phyloP scores from a whole-genome alignment of 1,284 basidiomycete genomes.

The Marasmius fiardii region DNA sequence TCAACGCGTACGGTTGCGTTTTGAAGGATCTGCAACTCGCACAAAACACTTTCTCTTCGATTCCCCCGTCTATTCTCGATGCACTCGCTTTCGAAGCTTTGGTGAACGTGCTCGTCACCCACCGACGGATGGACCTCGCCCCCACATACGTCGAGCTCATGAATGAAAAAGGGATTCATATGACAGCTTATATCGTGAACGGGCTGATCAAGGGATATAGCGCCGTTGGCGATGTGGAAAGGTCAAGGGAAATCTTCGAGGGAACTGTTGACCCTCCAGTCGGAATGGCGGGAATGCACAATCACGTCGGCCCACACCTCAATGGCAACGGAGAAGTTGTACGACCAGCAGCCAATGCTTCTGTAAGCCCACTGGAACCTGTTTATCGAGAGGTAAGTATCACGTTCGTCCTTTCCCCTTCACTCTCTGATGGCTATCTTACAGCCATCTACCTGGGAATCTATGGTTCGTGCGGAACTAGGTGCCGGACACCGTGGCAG shows the following conservation, averaged over 20 bases:
- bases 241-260: slow-evolving; percentile 81
- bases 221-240: slow-evolving; percentile 64
- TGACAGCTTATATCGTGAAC: slow-evolving; percentile 97
- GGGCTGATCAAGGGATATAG: slow-evolving; percentile 90
- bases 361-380: slow-evolving; percentile 42
- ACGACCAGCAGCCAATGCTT: slow-evolving; percentile 30
- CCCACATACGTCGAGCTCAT: slow-evolving; percentile 69
- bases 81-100: slow-evolving; percentile 91
- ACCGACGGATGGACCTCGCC: slow-evolving; percentile 79
- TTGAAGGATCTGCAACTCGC: slow-evolving; percentile 79
- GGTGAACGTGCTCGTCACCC: slow-evolving; percentile 83
- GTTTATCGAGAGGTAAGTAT: slow-evolving; percentile 86
- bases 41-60: slow-evolving; percentile 76
- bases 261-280: slow-evolving; percentile 80
- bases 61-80: slow-evolving; percentile 62
- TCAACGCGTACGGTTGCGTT: slow-evolving; percentile 88
- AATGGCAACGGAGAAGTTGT: neutral
- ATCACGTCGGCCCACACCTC: slow-evolving; percentile 66
- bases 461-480: slow-evolving; percentile 93
- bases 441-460: slow-evolving; percentile 87
- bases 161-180: slow-evolving; percentile 63
- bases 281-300: slow-evolving; percentile 87
- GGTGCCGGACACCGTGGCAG: slow-evolving; percentile 69
- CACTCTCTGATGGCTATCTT: slow-evolving; percentile 8
- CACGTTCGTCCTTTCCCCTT: slow-evolving; percentile 14